Conservation (phyloP, 2,329 filamentous ascomycete species). For the Xylaria sp. region DNA sequence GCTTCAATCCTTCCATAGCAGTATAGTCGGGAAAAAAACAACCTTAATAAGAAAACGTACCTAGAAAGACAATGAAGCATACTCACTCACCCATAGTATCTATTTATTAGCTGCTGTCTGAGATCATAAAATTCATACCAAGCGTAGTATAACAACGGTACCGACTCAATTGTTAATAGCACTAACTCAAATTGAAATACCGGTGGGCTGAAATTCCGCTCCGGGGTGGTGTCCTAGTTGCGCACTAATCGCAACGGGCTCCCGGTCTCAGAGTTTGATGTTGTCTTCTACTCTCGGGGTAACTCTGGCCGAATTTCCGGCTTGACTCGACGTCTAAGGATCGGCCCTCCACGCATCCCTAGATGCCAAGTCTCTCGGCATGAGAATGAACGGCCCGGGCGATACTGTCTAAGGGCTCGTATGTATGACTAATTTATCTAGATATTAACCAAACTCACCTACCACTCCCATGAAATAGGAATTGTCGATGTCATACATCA, state of each 20-base stretch:
- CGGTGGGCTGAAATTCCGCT: neutral
- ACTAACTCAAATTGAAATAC: neutral
- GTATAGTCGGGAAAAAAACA: neutral
- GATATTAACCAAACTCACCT: neutral
- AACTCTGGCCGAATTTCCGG: slow-evolving; percentile 13
- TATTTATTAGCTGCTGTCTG: neutral
- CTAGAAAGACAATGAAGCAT: neutral
- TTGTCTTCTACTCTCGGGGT: slow-evolving; percentile 1
- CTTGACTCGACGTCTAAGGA: neutral
- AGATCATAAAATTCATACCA: neutral
- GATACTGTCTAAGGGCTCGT: neutral
- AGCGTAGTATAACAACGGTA: neutral
- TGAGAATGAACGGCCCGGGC: neutral
- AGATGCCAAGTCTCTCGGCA: slow-evolving; percentile 19
- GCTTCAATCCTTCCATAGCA: slow-evolving; percentile 15
- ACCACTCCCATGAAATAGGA: neutral
- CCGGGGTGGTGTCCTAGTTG: neutral
- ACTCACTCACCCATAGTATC: neutral
- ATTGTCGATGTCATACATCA: slow-evolving; percentile 4
- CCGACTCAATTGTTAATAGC: neutral
- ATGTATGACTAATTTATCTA: neutral
- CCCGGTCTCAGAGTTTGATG: neutral
- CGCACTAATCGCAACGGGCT: slow-evolving; percentile 2
- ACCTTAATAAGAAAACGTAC: neutral
- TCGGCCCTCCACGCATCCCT: slow-evolving; percentile 2